Percentiles rank a stretch among this genome's conserved stretches.
These are phyloP conservation scores for Monilinia fructigena DNA, from an alignment of 2,329 filamentous ascomycete species.

Conservation along the genomic window DNA sequence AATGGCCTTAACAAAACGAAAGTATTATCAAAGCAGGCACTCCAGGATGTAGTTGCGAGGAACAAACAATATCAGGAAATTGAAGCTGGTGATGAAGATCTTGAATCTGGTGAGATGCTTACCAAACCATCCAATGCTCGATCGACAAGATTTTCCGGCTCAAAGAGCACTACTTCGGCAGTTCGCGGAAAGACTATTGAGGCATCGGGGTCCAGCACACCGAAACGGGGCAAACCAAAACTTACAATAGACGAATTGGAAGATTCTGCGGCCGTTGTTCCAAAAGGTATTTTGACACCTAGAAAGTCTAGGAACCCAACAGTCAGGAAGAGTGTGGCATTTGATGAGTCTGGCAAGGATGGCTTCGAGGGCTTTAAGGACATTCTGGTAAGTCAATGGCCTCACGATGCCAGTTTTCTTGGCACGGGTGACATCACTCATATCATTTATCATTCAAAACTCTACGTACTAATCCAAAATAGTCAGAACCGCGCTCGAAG, in stretches of 20 bases:
- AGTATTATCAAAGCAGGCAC: slow-evolving; percentile 22
- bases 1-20: slow-evolving; percentile 24
- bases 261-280: slow-evolving; percentile 24
- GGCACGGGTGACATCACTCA: background rate
- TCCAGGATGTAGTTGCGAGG: slow-evolving; percentile 1
- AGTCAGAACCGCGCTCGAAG: background rate
- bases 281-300: slow-evolving; percentile 58
- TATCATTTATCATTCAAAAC: background rate
- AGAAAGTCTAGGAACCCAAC: slow-evolving; percentile 45
- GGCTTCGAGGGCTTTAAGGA: slow-evolving; percentile 51
- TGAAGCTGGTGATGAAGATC: background rate
- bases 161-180: background rate
- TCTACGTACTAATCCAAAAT: background rate
- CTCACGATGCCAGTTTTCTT: background rate
- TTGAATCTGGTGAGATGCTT: slow-evolving; percentile 1
- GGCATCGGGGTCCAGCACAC: slow-evolving; percentile 27
- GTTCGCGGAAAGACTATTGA: background rate
- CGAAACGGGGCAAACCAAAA: slow-evolving; percentile 28
- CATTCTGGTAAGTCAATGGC: slow-evolving; percentile 39
- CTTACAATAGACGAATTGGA: slow-evolving; percentile 5
- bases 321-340: slow-evolving; percentile 55
- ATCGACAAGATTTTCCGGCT: background rate
- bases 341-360: slow-evolving; percentile 48
- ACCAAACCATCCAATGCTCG: background rate
- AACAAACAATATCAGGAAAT: background rate